phyloP scores from a whole-genome alignment of 169 alveolate species.

The Eimeria mitis region DNA sequence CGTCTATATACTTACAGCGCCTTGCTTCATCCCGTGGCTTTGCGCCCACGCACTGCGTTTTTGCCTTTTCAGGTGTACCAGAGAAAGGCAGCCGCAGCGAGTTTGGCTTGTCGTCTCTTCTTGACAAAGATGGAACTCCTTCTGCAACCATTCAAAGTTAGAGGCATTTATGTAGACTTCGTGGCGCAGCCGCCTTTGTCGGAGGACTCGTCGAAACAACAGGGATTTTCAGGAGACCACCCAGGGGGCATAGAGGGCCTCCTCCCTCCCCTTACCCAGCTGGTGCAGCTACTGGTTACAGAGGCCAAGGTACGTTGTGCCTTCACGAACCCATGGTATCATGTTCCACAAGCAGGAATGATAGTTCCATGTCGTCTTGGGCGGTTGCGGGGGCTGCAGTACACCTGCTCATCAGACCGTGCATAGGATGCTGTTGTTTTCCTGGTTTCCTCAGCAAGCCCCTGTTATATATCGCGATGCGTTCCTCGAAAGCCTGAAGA shows the following conservation, averaged over 20 bases:
- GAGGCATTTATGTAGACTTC: conserved; percentile 48
- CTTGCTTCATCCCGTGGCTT: not conserved
- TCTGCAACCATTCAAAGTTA: conserved; percentile 61
- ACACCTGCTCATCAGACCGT: not conserved
- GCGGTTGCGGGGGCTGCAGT: not conserved
- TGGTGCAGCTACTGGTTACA: conserved; percentile 75
- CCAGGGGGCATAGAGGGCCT: conserved; percentile 71
- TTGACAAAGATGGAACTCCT: conserved; percentile 77
- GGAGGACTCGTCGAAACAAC: not conserved
- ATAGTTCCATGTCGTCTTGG: not conserved
- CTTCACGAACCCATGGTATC: not conserved
- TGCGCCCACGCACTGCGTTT: not conserved
- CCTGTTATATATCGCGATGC: conserved; percentile 80
- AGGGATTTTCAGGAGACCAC: conserved; percentile 12
- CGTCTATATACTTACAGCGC: not conserved
- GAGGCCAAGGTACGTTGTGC: conserved; percentile 64
- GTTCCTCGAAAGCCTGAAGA: conserved; percentile 77
- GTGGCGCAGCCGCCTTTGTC: not conserved
- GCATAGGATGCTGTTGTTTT: conserved; percentile 1
- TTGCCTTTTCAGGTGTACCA: conserved; percentile 55
- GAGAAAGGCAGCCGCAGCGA: conserved; percentile 81
- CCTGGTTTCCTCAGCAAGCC: conserved; percentile 59
- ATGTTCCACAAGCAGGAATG: not conserved
- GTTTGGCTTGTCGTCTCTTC: conserved; percentile 79
- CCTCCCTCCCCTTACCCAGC: conserved; percentile 74